Conservation (phyloP, 1,284 basidiomycete species). For the Sanguinoderma infundibulare region DNA sequence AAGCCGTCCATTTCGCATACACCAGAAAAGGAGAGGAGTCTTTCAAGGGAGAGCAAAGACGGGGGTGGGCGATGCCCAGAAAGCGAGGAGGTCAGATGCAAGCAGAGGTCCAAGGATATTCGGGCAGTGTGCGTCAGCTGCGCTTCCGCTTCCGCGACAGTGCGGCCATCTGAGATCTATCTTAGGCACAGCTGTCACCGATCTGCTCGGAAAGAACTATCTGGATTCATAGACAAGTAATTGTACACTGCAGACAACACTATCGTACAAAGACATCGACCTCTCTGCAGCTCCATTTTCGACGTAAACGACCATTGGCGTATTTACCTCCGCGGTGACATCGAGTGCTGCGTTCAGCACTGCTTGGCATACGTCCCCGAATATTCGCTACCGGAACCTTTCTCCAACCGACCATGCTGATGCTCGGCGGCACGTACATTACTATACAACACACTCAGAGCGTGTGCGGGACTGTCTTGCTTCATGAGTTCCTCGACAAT, state of each 20-base stretch:
- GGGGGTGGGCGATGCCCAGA: background rate
- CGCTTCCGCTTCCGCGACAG: too few species aligned
- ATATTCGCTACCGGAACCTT: conserved; percentile 47
- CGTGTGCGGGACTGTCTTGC: conserved; percentile 51
- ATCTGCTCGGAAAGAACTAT: too few species aligned
- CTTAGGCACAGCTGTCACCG: too few species aligned
- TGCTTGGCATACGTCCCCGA: conserved; percentile 71
- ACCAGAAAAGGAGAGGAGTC: background rate
- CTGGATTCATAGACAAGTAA: too few species aligned
- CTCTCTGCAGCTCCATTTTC: too few species aligned
- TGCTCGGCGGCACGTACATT: conserved; percentile 40
- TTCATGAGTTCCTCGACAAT: conserved; percentile 58
- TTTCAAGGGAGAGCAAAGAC: background rate
- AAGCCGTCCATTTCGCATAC: conserved; percentile 19
- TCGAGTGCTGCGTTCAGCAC: conserved; percentile 45
- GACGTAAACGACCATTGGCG: too few species aligned
- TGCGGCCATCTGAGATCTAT: too few species aligned
- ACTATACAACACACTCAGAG: conserved; percentile 47
- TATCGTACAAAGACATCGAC: too few species aligned
- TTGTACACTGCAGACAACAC: too few species aligned
- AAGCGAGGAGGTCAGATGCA: background rate
- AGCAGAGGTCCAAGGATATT: too few species aligned
- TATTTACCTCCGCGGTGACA: background rate
- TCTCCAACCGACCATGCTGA: conserved; percentile 43
- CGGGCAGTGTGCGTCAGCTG: too few species aligned